phyloP scores from a whole-genome alignment of 2,329 filamentous ascomycete species.

The Beauveria brongniartii region DNA sequence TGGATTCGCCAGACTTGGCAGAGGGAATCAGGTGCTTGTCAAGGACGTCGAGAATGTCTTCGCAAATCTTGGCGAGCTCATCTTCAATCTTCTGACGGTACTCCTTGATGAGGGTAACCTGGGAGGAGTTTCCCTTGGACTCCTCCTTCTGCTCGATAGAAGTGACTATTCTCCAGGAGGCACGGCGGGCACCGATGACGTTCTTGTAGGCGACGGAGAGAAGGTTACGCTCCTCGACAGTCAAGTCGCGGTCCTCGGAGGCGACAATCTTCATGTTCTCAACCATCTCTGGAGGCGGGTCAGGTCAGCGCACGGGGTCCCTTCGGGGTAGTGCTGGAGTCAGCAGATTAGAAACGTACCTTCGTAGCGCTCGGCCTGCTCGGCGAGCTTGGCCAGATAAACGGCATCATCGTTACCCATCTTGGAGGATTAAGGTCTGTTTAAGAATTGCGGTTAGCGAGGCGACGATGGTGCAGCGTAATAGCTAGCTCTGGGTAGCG shows the following conservation, averaged over 20 bases:
- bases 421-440: constrained; percentile 40
- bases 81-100: constrained; percentile 98
- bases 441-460: constrained; percentile 17
- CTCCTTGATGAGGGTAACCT: constrained; percentile 89
- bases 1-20: constrained; percentile 91
- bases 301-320: constrained; percentile 19
- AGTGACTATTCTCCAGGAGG: constrained; percentile 96
- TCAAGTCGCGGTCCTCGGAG: constrained; percentile 73
- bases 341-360: constrained; percentile 49
- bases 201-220: constrained; percentile 99
- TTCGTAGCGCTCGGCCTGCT: constrained; percentile 99
- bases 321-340: not conserved
- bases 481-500: constrained; percentile 6
- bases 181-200: constrained; percentile 92
- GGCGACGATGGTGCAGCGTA: constrained; percentile 15
- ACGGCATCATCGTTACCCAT: constrained; percentile 99
- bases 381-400: constrained; percentile 98
- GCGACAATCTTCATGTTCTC: constrained; percentile 99
- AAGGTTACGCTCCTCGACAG: constrained; percentile 94
- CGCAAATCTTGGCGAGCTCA: constrained; percentile 95
- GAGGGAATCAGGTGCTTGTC: constrained; percentile 91
- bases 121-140: constrained; percentile 91
- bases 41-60: constrained; percentile 91
- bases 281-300: constrained; percentile 72
- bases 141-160: constrained; percentile 99